Evolutionary conservation across 192 early-diverging fungal genomes (phyloP).

Genomic region (Coemansia aciculifera): DNA sequence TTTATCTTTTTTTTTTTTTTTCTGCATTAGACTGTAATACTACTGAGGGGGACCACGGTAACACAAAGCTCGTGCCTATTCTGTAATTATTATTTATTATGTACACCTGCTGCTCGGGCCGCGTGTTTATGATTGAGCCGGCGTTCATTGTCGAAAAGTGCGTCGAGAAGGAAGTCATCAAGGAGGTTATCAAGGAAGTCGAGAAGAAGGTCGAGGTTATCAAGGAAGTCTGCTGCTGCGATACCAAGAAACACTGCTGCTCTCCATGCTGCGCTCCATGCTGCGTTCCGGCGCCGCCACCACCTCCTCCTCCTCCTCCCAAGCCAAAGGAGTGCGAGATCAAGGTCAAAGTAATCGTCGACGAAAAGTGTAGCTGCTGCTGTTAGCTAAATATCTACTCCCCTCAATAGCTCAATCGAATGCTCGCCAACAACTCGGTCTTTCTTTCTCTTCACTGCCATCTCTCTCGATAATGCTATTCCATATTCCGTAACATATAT

Average conservation of each 20-base stretch:
- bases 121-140: slow-evolving; percentile 48
- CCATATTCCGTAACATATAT: background rate
- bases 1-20: background rate
- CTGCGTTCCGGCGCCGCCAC: slow-evolving; percentile 5
- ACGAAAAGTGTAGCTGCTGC: slow-evolving; percentile 24
- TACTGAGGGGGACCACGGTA: background rate
- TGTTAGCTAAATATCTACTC: background rate
- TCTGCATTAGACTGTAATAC: background rate
- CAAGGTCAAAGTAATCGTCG: slow-evolving; percentile 40
- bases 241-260: slow-evolving; percentile 6
- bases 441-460: background rate
- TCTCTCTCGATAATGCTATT: background rate
- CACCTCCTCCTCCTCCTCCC: slow-evolving; percentile 14
- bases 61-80: background rate
- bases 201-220: slow-evolving; percentile 30
- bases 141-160: slow-evolving; percentile 50
- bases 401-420: background rate
- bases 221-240: slow-evolving; percentile 44
- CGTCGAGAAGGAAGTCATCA: slow-evolving; percentile 40
- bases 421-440: background rate
- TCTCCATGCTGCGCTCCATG: background rate
- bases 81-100: slow-evolving; percentile 29
- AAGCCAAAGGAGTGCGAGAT: slow-evolving; percentile 42
- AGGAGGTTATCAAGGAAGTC: slow-evolving; percentile 40
- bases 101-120: slow-evolving; percentile 44